Percentiles rank a stretch among this genome's conserved stretches.
Evolutionary conservation across 108 stramenopile genomes (phyloP).

Genomic region (Nannochloropsis oceanica): DNA sequence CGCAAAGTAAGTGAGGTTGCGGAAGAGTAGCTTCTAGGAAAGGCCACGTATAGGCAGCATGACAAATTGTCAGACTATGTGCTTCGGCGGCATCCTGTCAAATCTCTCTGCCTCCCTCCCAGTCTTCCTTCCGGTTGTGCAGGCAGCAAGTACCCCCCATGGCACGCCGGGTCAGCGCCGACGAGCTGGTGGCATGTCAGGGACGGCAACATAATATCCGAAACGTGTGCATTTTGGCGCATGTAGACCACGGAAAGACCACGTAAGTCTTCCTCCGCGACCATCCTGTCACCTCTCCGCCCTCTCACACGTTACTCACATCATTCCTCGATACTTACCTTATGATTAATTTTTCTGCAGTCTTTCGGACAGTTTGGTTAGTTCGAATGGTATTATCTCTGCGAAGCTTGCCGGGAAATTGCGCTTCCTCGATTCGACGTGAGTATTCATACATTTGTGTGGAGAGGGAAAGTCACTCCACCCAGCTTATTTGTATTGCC

Average conservation of each 20-base stretch:
- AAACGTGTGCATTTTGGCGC: conserved; percentile 48
- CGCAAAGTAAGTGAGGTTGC: too few relatives aligned
- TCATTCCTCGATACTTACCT: not conserved
- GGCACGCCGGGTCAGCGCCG: not conserved
- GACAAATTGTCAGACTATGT: too few relatives aligned
- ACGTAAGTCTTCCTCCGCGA: conserved; percentile 1
- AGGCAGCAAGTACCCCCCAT: not conserved
- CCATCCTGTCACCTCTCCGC: too few relatives aligned
- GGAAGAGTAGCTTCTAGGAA: too few relatives aligned
- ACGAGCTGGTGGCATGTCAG: not conserved
- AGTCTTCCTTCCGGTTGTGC: too few relatives aligned
- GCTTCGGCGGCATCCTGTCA: too few relatives aligned
- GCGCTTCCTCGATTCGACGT: conserved; percentile 45
- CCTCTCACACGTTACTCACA: not conserved
- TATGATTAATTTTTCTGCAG: not conserved
- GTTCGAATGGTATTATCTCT: conserved; percentile 48
- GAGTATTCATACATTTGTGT: not conserved
- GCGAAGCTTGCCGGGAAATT: conserved; percentile 44
- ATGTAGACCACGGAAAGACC: conserved; percentile 50
- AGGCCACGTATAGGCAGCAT: too few relatives aligned
- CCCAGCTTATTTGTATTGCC: too few relatives aligned
- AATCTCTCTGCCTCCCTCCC: too few relatives aligned
- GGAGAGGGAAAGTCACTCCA: not conserved
- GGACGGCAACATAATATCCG: conserved; percentile 11
- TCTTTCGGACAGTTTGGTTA: conserved; percentile 41